Evolutionary conservation across 371 early-diverging fungal species (phyloP).

Genomic region (Choanephora cucurbitarum): DNA sequence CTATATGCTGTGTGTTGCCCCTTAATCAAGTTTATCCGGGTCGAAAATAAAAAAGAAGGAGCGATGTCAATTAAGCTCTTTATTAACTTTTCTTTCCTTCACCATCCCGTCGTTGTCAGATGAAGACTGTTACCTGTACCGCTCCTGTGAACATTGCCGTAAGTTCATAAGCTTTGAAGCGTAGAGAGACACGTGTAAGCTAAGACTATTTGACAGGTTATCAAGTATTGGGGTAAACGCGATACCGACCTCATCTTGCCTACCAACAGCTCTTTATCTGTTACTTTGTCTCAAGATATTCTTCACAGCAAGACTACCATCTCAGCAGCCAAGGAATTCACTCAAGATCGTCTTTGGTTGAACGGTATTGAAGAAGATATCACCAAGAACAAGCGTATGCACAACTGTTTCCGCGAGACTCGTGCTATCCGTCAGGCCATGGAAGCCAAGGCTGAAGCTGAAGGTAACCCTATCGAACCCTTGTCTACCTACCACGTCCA

Average conservation of each 20-base stretch:
- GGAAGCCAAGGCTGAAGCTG: constrained; percentile 60
- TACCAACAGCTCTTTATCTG: constrained; percentile 95
- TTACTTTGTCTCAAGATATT: constrained; percentile 95
- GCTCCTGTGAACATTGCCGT: constrained; percentile 99
- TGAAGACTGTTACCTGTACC: constrained; percentile 79
- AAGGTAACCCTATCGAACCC: constrained; percentile 37
- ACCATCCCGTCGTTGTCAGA: constrained; percentile 11
- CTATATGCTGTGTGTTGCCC: no score
- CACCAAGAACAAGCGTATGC: constrained; percentile 78
- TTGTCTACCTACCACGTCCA: constrained; percentile 70
- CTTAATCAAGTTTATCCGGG: no score
- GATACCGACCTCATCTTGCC: constrained; percentile 90
- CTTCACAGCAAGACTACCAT: constrained; percentile 93
- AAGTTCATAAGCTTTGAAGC: constrained; percentile 11
- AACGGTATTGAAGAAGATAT: constrained; percentile 91
- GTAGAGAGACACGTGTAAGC: background rate
- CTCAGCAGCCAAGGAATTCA: constrained; percentile 68
- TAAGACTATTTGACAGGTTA: constrained; percentile 33
- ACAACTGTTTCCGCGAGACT: constrained; percentile 81
- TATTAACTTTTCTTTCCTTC: constrained; percentile 16
- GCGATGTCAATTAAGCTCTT: no score
- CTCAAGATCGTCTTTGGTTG: constrained; percentile 85
- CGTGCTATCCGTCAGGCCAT: constrained; percentile 72
- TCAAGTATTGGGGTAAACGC: constrained; percentile 99
- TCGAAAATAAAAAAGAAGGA: no score